Percentiles rank a stretch among this genome's conserved stretches.
Conservation (phyloP, 768 basidiomycete species). For the Mycena floridula region DNA sequence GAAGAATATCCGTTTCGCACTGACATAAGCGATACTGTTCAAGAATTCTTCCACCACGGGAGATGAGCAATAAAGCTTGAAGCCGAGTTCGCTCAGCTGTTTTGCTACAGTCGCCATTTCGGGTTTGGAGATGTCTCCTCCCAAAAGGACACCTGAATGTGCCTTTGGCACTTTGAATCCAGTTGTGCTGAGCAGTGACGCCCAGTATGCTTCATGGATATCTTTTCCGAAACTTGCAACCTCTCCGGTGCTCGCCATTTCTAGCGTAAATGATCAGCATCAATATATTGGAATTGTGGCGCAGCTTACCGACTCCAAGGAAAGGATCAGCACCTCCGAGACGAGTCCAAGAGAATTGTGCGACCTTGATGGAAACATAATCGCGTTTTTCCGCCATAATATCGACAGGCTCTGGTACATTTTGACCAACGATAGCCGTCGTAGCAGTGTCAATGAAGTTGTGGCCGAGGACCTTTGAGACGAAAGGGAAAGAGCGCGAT, state of each 20-base stretch:
- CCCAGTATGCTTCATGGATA: slow-evolving; percentile 95
- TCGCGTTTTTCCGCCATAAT: slow-evolving; percentile 85
- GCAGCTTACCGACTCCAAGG: slow-evolving; percentile 79
- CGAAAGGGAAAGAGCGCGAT: slow-evolving; percentile 98
- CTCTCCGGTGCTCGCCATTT: slow-evolving; percentile 98
- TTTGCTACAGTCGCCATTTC: slow-evolving; percentile 85
- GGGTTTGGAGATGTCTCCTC: slow-evolving; percentile 83
- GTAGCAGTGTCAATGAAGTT: slow-evolving; percentile 97
- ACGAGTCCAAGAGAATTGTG: slow-evolving; percentile 98
- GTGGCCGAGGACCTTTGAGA: slow-evolving; percentile 94
- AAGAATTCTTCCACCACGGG: slow-evolving; percentile 73
- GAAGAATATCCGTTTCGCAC: slow-evolving; percentile 89
- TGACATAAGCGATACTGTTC: slow-evolving; percentile 71
- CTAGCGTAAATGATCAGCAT: slow-evolving; percentile 30
- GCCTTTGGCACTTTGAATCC: slow-evolving; percentile 89
- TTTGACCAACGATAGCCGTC: slow-evolving; percentile 74
- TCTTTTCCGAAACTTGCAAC: slow-evolving; percentile 94
- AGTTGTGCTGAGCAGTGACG: slow-evolving; percentile 88
- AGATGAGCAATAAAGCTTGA: slow-evolving; percentile 92
- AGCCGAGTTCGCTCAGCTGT: slow-evolving; percentile 77
- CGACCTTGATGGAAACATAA: slow-evolving; percentile 94
- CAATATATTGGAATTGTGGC: background rate
- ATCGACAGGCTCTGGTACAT: slow-evolving; percentile 89
- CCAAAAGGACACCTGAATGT: slow-evolving; percentile 84
- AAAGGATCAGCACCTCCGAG: slow-evolving; percentile 95